Conservation (phyloP, 1,284 basidiomycete species). For the Anthracocystis walkeri region DNA sequence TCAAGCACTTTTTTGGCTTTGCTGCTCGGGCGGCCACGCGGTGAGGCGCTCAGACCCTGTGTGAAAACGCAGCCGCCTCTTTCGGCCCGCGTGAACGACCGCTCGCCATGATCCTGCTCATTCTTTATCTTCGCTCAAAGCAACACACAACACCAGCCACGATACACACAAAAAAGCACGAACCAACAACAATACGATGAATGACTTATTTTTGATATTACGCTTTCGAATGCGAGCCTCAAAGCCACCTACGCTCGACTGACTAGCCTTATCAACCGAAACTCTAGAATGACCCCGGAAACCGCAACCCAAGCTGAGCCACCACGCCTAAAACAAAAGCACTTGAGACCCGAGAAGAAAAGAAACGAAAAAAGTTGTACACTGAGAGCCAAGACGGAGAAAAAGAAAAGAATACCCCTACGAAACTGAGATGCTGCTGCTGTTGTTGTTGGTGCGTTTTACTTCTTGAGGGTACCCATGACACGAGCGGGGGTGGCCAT, state of each 20-base stretch:
- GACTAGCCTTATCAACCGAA: constrained; percentile 46
- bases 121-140: no score
- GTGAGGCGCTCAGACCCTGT: not conserved
- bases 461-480: constrained; percentile 59
- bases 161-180: not conserved
- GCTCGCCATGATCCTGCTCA: not conserved
- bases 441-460: constrained; percentile 1
- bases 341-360: constrained; percentile 17
- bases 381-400: constrained; percentile 20
- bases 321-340: constrained; percentile 13
- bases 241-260: constrained; percentile 11
- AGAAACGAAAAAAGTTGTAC: constrained; percentile 36
- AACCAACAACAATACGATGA: constrained; percentile 5
- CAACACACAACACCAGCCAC: not conserved
- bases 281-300: not conserved
- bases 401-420: constrained; percentile 14
- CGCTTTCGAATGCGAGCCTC: not conserved
- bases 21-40: not conserved
- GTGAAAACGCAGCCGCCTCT: not conserved
- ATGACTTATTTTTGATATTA: constrained; percentile 11
- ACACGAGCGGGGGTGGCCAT: constrained; percentile 64
- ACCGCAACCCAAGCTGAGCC: constrained; percentile 1
- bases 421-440: constrained; percentile 10
- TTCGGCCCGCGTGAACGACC: constrained; percentile 1
- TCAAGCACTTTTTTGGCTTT: not conserved